A percentile compares a stretch with the other conserved stretches of the same genome.
Evolutionary conservation across 495 filamentous ascomycete species (phyloP).

Genomic region (Podospora bellae-mahoneyi): DNA sequence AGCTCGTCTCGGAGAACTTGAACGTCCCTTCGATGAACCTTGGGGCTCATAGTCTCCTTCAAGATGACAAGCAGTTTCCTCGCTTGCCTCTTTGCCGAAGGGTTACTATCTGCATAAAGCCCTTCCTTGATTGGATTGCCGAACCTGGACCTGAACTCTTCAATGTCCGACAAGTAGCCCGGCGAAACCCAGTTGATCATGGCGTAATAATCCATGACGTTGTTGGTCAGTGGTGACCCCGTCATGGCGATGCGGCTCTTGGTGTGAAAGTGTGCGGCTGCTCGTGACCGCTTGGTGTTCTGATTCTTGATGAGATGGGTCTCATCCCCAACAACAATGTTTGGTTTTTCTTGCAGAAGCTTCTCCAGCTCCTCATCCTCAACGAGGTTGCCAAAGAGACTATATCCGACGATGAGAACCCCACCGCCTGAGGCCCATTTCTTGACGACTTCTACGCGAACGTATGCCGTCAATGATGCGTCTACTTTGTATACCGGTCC

Average conservation of each 20-base stretch:
- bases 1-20: constrained; percentile 61
- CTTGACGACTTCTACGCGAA: constrained; percentile 46
- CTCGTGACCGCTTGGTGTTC: constrained; percentile 46
- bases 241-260: constrained; percentile 79
- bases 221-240: constrained; percentile 81
- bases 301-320: constrained; percentile 76
- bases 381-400: constrained; percentile 53
- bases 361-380: constrained; percentile 31
- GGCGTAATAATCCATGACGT: constrained; percentile 73
- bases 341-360: constrained; percentile 57
- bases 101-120: constrained; percentile 59
- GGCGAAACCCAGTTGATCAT: constrained; percentile 90
- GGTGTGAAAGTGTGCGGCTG: constrained; percentile 57
- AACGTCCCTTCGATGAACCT: constrained; percentile 72
- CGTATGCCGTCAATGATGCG: constrained; percentile 18
- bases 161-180: constrained; percentile 62
- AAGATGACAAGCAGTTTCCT: constrained; percentile 67
- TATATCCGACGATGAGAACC: constrained; percentile 70
- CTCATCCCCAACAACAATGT: constrained; percentile 83
- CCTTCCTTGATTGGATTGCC: constrained; percentile 70
- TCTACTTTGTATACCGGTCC: constrained; percentile 53
- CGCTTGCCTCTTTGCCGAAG: constrained; percentile 50
- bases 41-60: constrained; percentile 68
- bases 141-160: constrained; percentile 66
- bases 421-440: constrained; percentile 66